A percentile compares a stretch with the other conserved stretches of the same genome.
Conservation (phyloP, 176 grass and related monocot species). For the Ananas comosus region DNA sequence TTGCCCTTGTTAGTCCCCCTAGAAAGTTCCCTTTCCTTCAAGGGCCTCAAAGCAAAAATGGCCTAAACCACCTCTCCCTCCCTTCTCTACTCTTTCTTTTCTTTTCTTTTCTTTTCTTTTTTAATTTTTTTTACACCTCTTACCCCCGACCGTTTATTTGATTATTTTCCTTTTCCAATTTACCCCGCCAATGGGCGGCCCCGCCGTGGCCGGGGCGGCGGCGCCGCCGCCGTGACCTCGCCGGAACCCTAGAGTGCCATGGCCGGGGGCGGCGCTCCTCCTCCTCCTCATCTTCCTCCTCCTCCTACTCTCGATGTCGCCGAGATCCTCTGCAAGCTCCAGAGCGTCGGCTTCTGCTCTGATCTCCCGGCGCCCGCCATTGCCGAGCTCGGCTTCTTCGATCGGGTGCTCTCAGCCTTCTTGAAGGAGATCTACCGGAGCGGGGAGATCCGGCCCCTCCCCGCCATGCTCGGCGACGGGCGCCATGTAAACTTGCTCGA, state of each 20-base stretch:
- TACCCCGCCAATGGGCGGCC: neutral
- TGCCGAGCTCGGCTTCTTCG: conserved; percentile 26
- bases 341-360: conserved; percentile 41
- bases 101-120: too few species aligned
- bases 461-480: conserved; percentile 23
- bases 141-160: neutral
- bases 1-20: neutral
- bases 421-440: conserved; percentile 32
- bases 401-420: conserved; percentile 36
- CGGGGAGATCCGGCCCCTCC: conserved; percentile 29
- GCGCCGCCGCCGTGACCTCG: neutral
- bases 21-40: neutral
- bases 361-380: conserved; percentile 18
- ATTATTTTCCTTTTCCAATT: too few species aligned
- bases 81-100: neutral
- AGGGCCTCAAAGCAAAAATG: neutral
- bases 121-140: too few species aligned
- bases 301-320: conserved; percentile 10
- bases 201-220: neutral
- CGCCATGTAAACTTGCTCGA: conserved; percentile 33
- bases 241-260: too few species aligned
- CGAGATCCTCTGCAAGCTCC: conserved; percentile 45
- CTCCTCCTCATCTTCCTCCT: neutral
- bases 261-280: neutral
- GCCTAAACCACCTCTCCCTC: neutral